A percentile compares a stretch with the other conserved stretches of the same genome.
Evolutionary conservation across 352 stramenopile genomes (phyloP).

Genomic region (Pythium angustatum): DNA sequence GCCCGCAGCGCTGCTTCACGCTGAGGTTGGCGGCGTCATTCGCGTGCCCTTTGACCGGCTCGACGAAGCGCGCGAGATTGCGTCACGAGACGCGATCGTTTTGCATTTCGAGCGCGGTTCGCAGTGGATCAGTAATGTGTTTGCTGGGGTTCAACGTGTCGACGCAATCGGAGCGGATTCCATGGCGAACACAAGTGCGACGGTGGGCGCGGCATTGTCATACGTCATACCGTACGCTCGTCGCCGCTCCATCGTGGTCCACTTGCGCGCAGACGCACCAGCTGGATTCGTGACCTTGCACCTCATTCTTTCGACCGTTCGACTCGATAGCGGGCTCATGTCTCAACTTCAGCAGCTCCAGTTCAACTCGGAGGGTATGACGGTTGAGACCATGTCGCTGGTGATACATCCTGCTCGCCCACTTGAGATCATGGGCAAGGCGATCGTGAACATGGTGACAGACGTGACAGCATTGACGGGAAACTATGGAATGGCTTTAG

Average conservation of each 20-base stretch:
- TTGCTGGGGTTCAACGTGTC: conserved; percentile 12
- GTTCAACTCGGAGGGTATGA: conserved; percentile 9
- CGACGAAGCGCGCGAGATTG: conserved; percentile 34
- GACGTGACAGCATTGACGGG: conserved; percentile 1
- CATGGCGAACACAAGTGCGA: not conserved
- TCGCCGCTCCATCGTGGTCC: conserved; percentile 12
- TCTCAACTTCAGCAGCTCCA: conserved; percentile 11
- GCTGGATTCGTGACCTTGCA: conserved; percentile 8
- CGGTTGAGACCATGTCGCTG: conserved; percentile 3
- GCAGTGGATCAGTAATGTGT: conserved; percentile 7
- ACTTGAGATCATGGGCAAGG: not conserved
- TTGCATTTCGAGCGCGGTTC: conserved; percentile 32
- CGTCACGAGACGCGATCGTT: conserved; percentile 35
- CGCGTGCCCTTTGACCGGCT: conserved; percentile 41
- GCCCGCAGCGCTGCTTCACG: conserved; percentile 5
- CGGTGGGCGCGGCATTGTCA: not conserved
- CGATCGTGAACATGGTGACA: not conserved
- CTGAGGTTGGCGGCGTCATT: conserved; percentile 32
- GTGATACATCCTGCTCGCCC: conserved; percentile 8
- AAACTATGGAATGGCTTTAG: not conserved
- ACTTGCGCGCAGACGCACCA: conserved; percentile 1
- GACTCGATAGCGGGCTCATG: not conserved
- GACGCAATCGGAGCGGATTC: not conserved
- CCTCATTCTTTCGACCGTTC: conserved; percentile 21
- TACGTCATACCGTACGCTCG: conserved; percentile 19